These are phyloP conservation scores for Verticillium isaacii DNA, from an alignment of 2,329 filamentous ascomycete species.

Conservation along the genomic window DNA sequence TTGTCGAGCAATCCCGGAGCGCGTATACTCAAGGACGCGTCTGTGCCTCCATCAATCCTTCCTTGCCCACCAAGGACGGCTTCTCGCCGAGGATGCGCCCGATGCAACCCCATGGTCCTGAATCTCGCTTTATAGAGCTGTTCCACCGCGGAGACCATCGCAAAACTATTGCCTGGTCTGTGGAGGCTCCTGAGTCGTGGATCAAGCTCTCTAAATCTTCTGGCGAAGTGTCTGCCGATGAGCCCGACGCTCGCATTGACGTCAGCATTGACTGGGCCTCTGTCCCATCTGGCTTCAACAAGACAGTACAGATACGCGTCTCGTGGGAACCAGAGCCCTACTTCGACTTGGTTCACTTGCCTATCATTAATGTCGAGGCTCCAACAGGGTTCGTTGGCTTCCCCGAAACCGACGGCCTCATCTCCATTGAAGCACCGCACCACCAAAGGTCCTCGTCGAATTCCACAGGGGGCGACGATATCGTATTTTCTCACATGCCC, in stretches of 20 bases:
- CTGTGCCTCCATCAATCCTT: constrained; percentile 40
- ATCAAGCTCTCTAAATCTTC: constrained; percentile 4
- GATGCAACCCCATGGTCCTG: constrained; percentile 40
- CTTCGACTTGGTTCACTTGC: constrained; percentile 10
- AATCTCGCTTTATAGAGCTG: constrained; percentile 41
- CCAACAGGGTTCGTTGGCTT: constrained; percentile 13
- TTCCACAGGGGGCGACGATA: background rate
- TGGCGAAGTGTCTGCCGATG: constrained; percentile 2
- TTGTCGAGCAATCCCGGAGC: constrained; percentile 46
- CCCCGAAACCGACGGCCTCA: constrained; percentile 9
- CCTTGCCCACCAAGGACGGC: constrained; percentile 18
- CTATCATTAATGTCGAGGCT: constrained; percentile 4
- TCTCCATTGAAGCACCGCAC: constrained; percentile 15
- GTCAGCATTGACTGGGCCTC: constrained; percentile 40
- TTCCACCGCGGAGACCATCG: constrained; percentile 38
- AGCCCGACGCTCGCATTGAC: constrained; percentile 30
- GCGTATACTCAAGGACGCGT: constrained; percentile 51
- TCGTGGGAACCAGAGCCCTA: constrained; percentile 3
- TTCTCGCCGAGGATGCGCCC: constrained; percentile 31
- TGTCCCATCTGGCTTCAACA: constrained; percentile 24
- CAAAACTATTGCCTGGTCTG: constrained; percentile 8
- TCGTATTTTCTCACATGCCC: constrained; percentile 2
- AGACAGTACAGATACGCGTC: constrained; percentile 5
- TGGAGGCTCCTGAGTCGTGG: constrained; percentile 9
- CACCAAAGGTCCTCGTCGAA: constrained; percentile 7